Evolutionary conservation across 495 filamentous ascomycete species (phyloP), one percentile per base, ranked within the genome.

Genomic region (Apodospora peruviana): DNA sequence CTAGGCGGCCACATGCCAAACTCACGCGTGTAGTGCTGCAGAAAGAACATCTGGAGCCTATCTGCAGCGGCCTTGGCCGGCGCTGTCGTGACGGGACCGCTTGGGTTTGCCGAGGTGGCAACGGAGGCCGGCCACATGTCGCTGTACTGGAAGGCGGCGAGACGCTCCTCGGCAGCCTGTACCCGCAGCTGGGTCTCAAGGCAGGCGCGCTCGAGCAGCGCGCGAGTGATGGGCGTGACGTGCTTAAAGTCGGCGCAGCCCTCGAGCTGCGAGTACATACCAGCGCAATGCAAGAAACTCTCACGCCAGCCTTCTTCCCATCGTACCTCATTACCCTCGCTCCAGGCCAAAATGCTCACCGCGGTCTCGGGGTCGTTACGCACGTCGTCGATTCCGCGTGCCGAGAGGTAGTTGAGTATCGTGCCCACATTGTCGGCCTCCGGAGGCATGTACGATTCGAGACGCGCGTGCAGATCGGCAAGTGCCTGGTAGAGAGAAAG

Each of bases 301-400:
- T 88, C 84, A 3, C 75, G 72, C 76, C 83, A 88, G 16, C 83
- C 80, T 48, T 81, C 75, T 20, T 79, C 74, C 73, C 83, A 82
- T 17, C 76, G 75, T 3, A 86, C 77, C n/a, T 66, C 72, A 8
- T 72, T 65, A 11, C 63, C 69, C 53, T 88, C 85, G 19, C 77
- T 80, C 74, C 79, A 88, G 8, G 80, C 78, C 18, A 88, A 66
- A 4, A 88, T 59, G 4, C 79, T 75, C 2, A 82, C 75, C 1
- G 85, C 84, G 1, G 69, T 68, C 32, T 79, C 73, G 1, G 82
- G 67, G 48, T 83, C 82, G 49, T 81, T 80, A 11, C 83, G 72
- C 12, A 85, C 73, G 56, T 88, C 84, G 55, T 86, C 82, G 12
- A 86, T 77, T n/a, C 76, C 76, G 8, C 76, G 74, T 1, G 61